Conservation (phyloP, 805 yeast species). For the Starmerella etchellsii region DNA sequence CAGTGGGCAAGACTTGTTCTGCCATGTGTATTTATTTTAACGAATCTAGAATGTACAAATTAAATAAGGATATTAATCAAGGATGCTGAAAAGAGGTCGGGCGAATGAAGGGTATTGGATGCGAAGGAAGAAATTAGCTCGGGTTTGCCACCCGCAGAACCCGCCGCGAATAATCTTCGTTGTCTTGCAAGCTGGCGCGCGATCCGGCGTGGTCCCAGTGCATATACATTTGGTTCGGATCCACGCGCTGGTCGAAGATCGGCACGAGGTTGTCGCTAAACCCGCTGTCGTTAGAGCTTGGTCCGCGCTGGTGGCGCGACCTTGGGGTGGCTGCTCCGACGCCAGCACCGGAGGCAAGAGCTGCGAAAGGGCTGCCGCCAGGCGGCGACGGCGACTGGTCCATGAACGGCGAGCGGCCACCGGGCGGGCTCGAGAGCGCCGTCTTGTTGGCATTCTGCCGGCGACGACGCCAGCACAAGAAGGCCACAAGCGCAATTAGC, state of each 20-base stretch:
- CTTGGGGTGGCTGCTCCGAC: background rate
- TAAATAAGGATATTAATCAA: background rate
- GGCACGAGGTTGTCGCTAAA: conserved; percentile 26
- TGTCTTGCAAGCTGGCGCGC: conserved; percentile 39
- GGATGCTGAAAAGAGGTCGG: too few relatives aligned
- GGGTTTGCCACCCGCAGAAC: conserved; percentile 46
- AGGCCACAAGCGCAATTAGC: conserved; percentile 33
- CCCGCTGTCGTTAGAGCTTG: conserved; percentile 8
- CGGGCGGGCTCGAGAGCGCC: background rate
- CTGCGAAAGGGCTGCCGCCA: conserved; percentile 9
- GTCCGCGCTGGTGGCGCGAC: conserved; percentile 1
- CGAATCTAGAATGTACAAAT: background rate
- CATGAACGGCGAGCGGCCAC: background rate
- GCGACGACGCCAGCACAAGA: conserved; percentile 25
- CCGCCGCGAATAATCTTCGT: conserved; percentile 44
- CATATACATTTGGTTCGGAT: conserved; percentile 43
- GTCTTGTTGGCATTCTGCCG: background rate
- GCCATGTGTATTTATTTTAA: background rate
- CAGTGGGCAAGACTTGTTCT: background rate
- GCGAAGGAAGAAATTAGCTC: conserved; percentile 18
- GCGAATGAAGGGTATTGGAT: too few relatives aligned
- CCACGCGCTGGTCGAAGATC: conserved; percentile 47
- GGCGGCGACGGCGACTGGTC: background rate
- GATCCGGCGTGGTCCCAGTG: conserved; percentile 36
- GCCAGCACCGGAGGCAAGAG: conserved; percentile 9